Evolutionary conservation across 805 yeast genomes (phyloP).

Genomic region (Cyberlindnera mrakii): DNA sequence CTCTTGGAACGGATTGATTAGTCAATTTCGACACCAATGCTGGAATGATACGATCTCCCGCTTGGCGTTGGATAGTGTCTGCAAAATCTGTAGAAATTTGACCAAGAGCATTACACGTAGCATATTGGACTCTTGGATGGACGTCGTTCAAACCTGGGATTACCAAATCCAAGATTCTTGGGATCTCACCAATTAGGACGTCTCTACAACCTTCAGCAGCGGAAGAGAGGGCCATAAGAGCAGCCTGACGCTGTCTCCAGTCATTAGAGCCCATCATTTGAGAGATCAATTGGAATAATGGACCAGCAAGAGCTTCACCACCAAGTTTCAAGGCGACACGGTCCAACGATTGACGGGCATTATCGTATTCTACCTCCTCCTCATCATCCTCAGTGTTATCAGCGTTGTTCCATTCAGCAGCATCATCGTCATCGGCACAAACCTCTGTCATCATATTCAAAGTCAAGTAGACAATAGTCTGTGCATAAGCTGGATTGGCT

Average conservation of each 20-base stretch:
- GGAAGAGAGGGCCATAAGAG: slow-evolving; percentile 91
- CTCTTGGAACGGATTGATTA: slow-evolving; percentile 74
- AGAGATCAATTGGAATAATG: slow-evolving; percentile 82
- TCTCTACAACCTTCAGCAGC: slow-evolving; percentile 98
- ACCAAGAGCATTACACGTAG: slow-evolving; percentile 94
- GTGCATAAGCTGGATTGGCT: slow-evolving; percentile 63
- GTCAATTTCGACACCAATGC: slow-evolving; percentile 80
- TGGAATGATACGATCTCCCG: slow-evolving; percentile 77
- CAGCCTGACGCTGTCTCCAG: slow-evolving; percentile 97
- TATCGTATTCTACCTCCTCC: slow-evolving; percentile 82
- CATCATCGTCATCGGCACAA: slow-evolving; percentile 82
- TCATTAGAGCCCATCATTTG: slow-evolving; percentile 66
- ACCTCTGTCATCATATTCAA: slow-evolving; percentile 89
- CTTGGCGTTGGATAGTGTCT: slow-evolving; percentile 73
- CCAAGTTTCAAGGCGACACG: slow-evolving; percentile 79
- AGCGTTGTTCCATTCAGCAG: slow-evolving; percentile 77
- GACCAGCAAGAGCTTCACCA: slow-evolving; percentile 78
- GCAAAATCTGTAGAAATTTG: slow-evolving; percentile 97
- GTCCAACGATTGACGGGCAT: slow-evolving; percentile 93
- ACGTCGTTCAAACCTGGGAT: slow-evolving; percentile 79
- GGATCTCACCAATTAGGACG: slow-evolving; percentile 74
- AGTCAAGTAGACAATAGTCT: slow-evolving; percentile 64
- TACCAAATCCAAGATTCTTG: slow-evolving; percentile 76
- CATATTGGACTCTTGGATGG: slow-evolving; percentile 94
- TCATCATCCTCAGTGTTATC: slow-evolving; percentile 76